Base-by-base conservation (phyloP, 306 rosid genomes). In the Gleditsia sinensis region DNA sequence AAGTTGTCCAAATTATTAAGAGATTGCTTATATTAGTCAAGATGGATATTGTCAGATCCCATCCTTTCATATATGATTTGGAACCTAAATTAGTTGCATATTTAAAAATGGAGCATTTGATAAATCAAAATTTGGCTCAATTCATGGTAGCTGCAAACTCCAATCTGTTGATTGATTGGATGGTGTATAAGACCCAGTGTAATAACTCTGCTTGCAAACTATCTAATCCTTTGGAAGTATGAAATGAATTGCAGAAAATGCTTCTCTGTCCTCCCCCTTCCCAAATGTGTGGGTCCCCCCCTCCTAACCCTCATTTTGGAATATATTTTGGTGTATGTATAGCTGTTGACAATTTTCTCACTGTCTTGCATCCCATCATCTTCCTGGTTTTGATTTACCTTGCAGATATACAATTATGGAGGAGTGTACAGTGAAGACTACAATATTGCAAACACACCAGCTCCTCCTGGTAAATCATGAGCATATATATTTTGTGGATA, bases 401-500 rank as follows among this genome's bases (percentile, higher is more conserved):
- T 69, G 69, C 90, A 94, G 97, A 91, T 94, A 79, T 95, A 90
- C 88, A 87, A 88, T 72, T 92, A 95, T 80, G 93, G 86, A 80
- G 92, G 84, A 69, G 92, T 46, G 55, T 92, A 14, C 72, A 95
- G 39, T 67, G 99, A 95, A 84, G 99, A 95, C 83, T 95, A 95
- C 90, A 95, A 92, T 75, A 39, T 90, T 76, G 91, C 99, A 43
- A 90, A 86, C 80, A 95, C 99, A 63, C 99, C 98, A 65, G 97
- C 97, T 82, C 96, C 99, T 49, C 80, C 82, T 58, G 97, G 99
- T 90, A 88, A 78, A 61, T 63, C 32, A 55, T 72, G 49, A 69
- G 67, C 32, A 34, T 53, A 46, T 59, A 71, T 59, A 21, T 83
- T 71, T 78, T 61, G 57, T 71, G 75, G 46, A 73, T 64, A 21